A percentile compares a stretch with the other conserved stretches of the same genome.
These are phyloP conservation scores for Fusarium verticillioides DNA, from an alignment of 2,329 filamentous ascomycete genomes.

Conservation along the genomic window DNA sequence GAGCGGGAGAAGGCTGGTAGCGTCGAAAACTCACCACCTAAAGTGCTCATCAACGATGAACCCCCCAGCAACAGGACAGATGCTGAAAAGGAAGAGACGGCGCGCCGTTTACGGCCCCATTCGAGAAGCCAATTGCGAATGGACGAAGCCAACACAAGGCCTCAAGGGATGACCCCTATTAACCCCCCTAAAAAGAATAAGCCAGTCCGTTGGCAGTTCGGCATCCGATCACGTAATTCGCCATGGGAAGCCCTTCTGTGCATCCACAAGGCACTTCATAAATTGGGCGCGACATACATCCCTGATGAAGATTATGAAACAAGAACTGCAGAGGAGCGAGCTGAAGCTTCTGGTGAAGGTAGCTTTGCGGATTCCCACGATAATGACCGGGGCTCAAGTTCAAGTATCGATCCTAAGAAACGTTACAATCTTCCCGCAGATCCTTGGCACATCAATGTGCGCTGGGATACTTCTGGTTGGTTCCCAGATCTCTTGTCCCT, in stretches of 20 bases:
- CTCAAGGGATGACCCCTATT: conserved; percentile 71
- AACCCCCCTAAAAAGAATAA: conserved; percentile 76
- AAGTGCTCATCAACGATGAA: conserved; percentile 60
- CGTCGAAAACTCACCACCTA: conserved; percentile 55
- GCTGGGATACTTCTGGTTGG: conserved; percentile 86
- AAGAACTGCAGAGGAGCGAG: conserved; percentile 56
- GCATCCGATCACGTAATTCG: conserved; percentile 92
- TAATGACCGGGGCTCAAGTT: conserved; percentile 51
- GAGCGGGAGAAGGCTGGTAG: conserved; percentile 71
- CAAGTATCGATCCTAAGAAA: conserved; percentile 62
- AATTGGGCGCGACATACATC: conserved; percentile 91
- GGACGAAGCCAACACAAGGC: conserved; percentile 70
- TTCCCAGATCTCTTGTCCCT: conserved; percentile 44
- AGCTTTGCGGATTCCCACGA: conserved; percentile 56
- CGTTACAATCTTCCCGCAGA: conserved; percentile 91
- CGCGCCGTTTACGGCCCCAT: conserved; percentile 85
- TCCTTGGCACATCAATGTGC: conserved; percentile 92
- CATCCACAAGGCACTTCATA: conserved; percentile 90
- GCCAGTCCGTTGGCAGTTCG: conserved; percentile 96
- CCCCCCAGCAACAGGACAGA: conserved; percentile 65
- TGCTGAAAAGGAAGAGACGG: conserved; percentile 84
- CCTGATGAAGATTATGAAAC: conserved; percentile 69
- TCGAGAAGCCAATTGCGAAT: conserved; percentile 76
- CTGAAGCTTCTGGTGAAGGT: conserved; percentile 50
- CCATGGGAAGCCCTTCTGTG: conserved; percentile 95